A percentile compares a stretch with the other conserved stretches of the same genome.
These are phyloP conservation scores for Solanum gandarillasii DNA, from an alignment of 257 asterid species.

Conservation along the genomic window DNA sequence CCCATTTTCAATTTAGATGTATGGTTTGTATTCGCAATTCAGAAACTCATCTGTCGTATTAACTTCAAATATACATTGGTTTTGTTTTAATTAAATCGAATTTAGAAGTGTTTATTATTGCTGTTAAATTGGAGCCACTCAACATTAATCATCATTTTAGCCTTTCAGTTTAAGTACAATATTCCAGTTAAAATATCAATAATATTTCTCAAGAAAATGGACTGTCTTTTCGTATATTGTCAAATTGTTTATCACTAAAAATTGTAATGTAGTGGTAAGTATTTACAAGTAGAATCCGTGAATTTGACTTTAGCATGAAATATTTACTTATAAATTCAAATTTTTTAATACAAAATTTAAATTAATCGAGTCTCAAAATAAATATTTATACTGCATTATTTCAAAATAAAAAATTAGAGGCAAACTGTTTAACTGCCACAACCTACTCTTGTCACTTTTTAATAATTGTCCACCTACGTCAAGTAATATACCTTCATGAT, in stretches of 20 bases:
- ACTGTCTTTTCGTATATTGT: neutral
- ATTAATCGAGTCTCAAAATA: neutral
- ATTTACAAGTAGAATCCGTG: neutral
- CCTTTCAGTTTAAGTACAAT: neutral
- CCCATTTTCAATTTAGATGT: neutral
- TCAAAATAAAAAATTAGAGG: neutral
- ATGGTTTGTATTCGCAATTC: neutral
- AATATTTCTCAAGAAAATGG: neutral
- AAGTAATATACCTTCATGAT: neutral
- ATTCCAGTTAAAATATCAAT: neutral
- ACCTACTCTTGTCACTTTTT: neutral
- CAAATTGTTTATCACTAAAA: neutral
- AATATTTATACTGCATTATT: neutral
- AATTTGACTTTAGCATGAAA: neutral
- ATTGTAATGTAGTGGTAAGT: neutral
- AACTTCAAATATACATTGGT: neutral
- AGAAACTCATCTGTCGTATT: neutral
- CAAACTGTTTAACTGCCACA: neutral
- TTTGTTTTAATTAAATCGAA: neutral
- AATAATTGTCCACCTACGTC: neutral
- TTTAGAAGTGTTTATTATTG: neutral
- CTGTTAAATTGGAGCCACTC: neutral
- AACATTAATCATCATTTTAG: neutral
- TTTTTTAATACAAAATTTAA: neutral
- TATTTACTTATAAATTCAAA: neutral